Conservation (phyloP, 139 green algal genomes). For the Chlorella sp. region DNA sequence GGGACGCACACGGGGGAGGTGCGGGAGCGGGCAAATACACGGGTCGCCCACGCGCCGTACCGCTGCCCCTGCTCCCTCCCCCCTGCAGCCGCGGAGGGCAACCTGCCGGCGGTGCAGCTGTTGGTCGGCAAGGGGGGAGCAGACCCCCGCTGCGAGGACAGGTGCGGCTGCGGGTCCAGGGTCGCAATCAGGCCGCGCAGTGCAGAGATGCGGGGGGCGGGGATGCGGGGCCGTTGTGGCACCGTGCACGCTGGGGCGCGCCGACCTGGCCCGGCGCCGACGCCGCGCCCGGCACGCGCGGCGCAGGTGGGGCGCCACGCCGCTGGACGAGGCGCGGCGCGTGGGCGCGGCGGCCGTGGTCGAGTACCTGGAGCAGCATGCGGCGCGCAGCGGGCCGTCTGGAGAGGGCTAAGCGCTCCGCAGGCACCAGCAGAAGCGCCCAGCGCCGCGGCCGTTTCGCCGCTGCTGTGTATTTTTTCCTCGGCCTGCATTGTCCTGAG, state of each 20-base stretch:
- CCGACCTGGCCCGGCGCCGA: too few relatives aligned
- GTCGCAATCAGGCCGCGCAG: too few relatives aligned
- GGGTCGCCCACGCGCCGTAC: not conserved
- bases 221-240: too few relatives aligned
- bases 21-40: not conserved
- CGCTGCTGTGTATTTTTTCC: too few relatives aligned
- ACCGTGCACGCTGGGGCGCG: too few relatives aligned
- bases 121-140: slow-evolving; percentile 30
- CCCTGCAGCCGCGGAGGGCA: slow-evolving; percentile 44
- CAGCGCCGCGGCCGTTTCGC: too few relatives aligned
- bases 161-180: not conserved
- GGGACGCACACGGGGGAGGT: not conserved
- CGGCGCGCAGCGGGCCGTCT: not conserved
- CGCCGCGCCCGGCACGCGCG: too few relatives aligned
- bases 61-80: not conserved
- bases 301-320: slow-evolving; percentile 53
- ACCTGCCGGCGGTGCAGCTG: slow-evolving; percentile 46
- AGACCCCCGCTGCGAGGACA: slow-evolving; percentile 14
- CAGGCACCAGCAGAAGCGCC: too few relatives aligned
- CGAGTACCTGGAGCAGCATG: slow-evolving; percentile 1
- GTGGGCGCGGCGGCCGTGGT: slow-evolving; percentile 43
- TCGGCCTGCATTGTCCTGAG: too few relatives aligned
- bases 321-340: slow-evolving; percentile 54
- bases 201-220: too few relatives aligned
- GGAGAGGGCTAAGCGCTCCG: too few relatives aligned